Conservation (phyloP, 2,329 filamentous ascomycete species). For the Fonsecaea pugnacius region DNA sequence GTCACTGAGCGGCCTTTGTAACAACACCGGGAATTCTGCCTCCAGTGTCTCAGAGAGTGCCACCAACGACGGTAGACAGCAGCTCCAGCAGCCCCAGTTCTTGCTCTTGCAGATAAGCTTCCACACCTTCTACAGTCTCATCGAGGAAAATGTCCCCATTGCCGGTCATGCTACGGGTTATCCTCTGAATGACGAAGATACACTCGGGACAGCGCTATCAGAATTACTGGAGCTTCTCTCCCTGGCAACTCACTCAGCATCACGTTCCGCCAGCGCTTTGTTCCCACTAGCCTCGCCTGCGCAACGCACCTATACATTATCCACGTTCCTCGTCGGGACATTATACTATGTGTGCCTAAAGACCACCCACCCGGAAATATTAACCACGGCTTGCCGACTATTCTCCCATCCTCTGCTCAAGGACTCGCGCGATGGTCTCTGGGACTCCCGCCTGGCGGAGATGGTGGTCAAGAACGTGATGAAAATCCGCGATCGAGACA, state of each 20-base stretch:
- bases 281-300: conserved; percentile 1
- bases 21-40: background rate
- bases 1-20: background rate
- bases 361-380: conserved; percentile 22
- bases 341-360: conserved; percentile 39
- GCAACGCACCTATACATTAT: conserved; percentile 34
- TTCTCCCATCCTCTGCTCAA: conserved; percentile 28
- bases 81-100: background rate
- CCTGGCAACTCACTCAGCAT: background rate
- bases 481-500: conserved; percentile 4
- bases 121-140: conserved; percentile 10
- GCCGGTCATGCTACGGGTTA: background rate
- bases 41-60: background rate
- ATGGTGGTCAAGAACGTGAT: conserved; percentile 27
- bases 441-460: conserved; percentile 34
- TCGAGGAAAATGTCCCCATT: conserved; percentile 8
- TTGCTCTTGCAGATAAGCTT: conserved; percentile 2
- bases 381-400: conserved; percentile 27
- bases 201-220: background rate
- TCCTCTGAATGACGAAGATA: background rate
- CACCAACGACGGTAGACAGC: background rate
- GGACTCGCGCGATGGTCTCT: conserved; percentile 36
- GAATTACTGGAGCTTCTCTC: conserved; percentile 1
- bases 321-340: conserved; percentile 36
- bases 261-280: background rate